Conservation (phyloP, 1,139 yeast genomes). For the Pneumocystis sp. region DNA sequence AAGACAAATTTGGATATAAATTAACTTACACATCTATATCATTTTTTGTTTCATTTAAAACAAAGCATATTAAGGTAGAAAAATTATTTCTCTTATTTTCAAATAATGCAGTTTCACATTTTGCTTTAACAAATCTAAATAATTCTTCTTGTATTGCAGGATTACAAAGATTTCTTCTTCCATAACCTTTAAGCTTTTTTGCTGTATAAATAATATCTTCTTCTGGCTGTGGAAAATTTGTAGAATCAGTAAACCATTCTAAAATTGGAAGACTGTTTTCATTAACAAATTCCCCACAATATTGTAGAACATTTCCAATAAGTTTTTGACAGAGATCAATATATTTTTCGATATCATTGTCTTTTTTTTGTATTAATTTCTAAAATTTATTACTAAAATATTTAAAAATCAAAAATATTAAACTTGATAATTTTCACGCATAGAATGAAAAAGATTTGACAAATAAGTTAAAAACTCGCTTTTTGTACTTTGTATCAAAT, state of each 20-base stretch:
- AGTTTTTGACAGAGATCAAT: slow-evolving; percentile 2
- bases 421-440: neutral
- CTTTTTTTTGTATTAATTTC: neutral
- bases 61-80: neutral
- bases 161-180: neutral
- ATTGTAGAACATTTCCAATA: slow-evolving; percentile 6
- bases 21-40: neutral
- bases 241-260: slow-evolving; percentile 4
- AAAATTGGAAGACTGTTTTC: slow-evolving; percentile 2
- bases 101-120: slow-evolving; percentile 3
- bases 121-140: slow-evolving; percentile 4
- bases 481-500: neutral
- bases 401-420: neutral
- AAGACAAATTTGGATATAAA: neutral
- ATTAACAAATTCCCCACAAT: slow-evolving; percentile 7
- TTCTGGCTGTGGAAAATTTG: slow-evolving; percentile 9
- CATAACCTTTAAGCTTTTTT: slow-evolving; percentile 4
- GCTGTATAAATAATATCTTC: slow-evolving; percentile 6
- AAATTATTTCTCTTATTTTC: neutral
- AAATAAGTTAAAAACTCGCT: neutral
- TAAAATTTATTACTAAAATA: neutral
- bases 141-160: slow-evolving; percentile 1
- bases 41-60: neutral
- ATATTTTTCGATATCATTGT: neutral
- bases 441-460: neutral